Base-by-base conservation (phyloP, 768 basidiomycete genomes). In the Dioszegia hungarica region DNA sequence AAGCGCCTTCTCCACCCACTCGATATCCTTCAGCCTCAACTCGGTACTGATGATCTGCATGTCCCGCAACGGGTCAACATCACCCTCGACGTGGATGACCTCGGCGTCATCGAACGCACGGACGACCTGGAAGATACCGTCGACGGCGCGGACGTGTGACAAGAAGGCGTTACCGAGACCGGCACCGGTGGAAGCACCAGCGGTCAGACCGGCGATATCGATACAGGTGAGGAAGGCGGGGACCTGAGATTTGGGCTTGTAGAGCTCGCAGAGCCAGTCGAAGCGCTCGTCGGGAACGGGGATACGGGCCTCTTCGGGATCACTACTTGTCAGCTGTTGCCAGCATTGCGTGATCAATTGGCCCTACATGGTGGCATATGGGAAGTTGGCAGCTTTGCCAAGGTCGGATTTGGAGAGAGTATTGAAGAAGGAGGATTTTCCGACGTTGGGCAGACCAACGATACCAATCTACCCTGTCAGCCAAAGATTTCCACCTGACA, bases 351-450 rank as follows among this genome's bases (percentile, higher is more conserved):
- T 24, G 6, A 5, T 37, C 12, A 10, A 44, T 47, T 12, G 22
- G 36, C 53, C 64, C 62, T 19, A 71, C 67, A 77, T 77, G 44
- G 73, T 76, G 46, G 74, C 76, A 54, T 98, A 99, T 22, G 95
- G 95, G 76, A 93, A 99, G 81, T 99, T 99, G 75, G 91, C 91
- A 34, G 91, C 88, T 77, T 92, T 91, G 61, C 89, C 90, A 8
- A 94, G 83, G 78, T 91, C 89, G 87, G 71, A 73, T 56, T 75
- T 54, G 29, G 94, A 93, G 50, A 98, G 83, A 36, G 82, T 87
- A 77, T 99, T 99, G 84, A 99, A 99, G 79, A 98, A 94, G n/a
- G 92, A 95, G 0, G 90, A 92, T 78, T 99, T 98, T 62, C 95
- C 95, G 66, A 98, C 94, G 76, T 99, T 97, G 51, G 94, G 92